phyloP scores from a whole-genome alignment of 768 basidiomycete genomes.

The Pleurotus pulmonarius region DNA sequence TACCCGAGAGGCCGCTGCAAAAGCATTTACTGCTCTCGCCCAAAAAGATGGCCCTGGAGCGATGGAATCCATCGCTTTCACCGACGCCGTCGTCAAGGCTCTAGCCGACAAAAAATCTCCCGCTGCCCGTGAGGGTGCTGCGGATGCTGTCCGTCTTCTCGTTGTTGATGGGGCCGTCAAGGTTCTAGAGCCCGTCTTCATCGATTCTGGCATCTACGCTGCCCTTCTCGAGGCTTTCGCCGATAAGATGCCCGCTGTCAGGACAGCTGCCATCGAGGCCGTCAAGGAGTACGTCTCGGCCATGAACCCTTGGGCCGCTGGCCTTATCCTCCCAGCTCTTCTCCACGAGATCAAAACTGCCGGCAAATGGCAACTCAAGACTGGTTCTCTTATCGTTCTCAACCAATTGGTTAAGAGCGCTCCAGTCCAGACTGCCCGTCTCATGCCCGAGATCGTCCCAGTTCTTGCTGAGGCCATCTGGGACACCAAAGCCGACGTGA shows the following conservation, averaged over 20 bases:
- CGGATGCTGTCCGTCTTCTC: constrained; percentile 62
- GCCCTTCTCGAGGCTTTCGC: constrained; percentile 89
- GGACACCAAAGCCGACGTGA: constrained; percentile 98
- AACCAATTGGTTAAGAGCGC: constrained; percentile 86
- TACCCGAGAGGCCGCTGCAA: constrained; percentile 67
- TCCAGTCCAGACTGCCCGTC: constrained; percentile 77
- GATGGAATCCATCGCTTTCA: constrained; percentile 67
- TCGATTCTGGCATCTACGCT: constrained; percentile 82
- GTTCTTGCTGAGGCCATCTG: constrained; percentile 94
- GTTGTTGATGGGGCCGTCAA: constrained; percentile 68
- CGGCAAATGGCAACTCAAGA: constrained; percentile 98
- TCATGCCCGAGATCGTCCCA: constrained; percentile 94
- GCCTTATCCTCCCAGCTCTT: constrained; percentile 79
- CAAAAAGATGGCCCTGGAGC: constrained; percentile 84
- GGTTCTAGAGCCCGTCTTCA: constrained; percentile 85
- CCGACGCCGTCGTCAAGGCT: constrained; percentile 74
- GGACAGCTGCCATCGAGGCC: constrained; percentile 81
- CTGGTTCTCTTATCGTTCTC: constrained; percentile 75
- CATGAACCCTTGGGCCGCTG: constrained; percentile 88
- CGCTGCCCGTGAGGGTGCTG: constrained; percentile 86
- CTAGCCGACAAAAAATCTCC: constrained; percentile 95
- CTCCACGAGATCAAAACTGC: constrained; percentile 93
- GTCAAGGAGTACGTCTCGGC: constrained; percentile 68
- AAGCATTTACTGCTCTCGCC: constrained; percentile 64
- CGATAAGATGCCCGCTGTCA: constrained; percentile 90